Evolutionary conservation across 495 filamentous ascomycete genomes (phyloP), one percentile per base, ranked within the genome.

Genomic region (Penicillium goetzii): DNA sequence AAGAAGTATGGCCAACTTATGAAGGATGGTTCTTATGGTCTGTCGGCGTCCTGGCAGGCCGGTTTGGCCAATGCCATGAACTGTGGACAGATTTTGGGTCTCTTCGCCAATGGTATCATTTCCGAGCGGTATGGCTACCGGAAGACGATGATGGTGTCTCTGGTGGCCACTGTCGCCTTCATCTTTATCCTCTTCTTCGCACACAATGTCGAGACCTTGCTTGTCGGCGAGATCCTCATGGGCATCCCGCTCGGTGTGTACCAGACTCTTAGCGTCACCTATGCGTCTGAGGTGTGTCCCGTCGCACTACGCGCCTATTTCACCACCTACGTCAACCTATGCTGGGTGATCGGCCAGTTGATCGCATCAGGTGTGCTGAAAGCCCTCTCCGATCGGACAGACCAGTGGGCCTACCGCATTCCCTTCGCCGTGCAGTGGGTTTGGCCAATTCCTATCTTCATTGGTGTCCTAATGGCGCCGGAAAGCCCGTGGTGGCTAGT

Each of bases 41-140:
- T 91, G 86, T 72, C 80, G 90, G 65, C 78, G 89, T 19, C 77
- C 85, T 30, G 90, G 89, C 89, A 92, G 74, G 77, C 89, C 5
- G 89, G 88, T 47, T 75, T 92, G n/a, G 88, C 84, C 59, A 91
- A 92, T 65, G 89, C 78, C 51, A 80, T 77, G 19, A 71, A 74
- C 30, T 77, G 82, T 62, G 89, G 90, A 17, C 88, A 91, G 73
- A 86, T 92, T 52, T 83, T 92, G 59, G 90, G 90, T 58, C 80
- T 92, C 5, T 74, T 89, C 58, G 81, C 15, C 36, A 40, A 40
- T 15, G 36, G 36, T 40, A 40, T 40, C 36, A 5, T 40, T 17
- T 40, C 36, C 14, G 36, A 40, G 12, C 36, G 36, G 12, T 40
- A 15, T 5, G 36, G 36, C 36, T 40, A 40, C 36, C 36, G 36